These are phyloP conservation scores for Schwanniomyces polymorphus DNA, from an alignment of 805 yeast species.

Conservation along the genomic window DNA sequence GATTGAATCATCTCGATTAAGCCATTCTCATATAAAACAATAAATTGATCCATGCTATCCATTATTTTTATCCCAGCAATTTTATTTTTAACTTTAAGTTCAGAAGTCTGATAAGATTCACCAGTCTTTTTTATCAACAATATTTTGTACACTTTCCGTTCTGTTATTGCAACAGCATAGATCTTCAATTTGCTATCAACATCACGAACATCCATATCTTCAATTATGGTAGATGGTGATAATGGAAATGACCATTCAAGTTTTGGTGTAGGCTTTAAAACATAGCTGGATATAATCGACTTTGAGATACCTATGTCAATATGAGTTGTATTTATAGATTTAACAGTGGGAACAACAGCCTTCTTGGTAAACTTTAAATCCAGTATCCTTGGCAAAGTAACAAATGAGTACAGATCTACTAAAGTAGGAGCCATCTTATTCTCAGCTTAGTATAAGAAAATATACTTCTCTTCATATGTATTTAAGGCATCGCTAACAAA, in stretches of 20 bases:
- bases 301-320: constrained; percentile 57
- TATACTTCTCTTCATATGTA: neutral
- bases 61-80: constrained; percentile 19
- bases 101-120: constrained; percentile 6
- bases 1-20: constrained; percentile 9
- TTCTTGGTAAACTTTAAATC: constrained; percentile 24
- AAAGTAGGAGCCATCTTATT: constrained; percentile 14
- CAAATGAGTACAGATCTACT: constrained; percentile 30
- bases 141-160: constrained; percentile 28
- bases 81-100: constrained; percentile 8
- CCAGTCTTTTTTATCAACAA: constrained; percentile 19
- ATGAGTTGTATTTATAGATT: constrained; percentile 23
- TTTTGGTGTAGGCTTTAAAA: constrained; percentile 58
- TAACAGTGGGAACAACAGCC: constrained; percentile 20
- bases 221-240: constrained; percentile 46
- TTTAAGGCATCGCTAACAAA: constrained; percentile 3
- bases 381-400: constrained; percentile 32
- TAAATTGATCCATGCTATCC: constrained; percentile 24
- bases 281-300: constrained; percentile 50
- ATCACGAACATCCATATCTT: constrained; percentile 34
- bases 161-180: constrained; percentile 42
- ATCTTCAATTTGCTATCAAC: constrained; percentile 13
- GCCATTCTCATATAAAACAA: constrained; percentile 17
- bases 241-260: constrained; percentile 55
- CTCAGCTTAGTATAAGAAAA: neutral